Evolutionary conservation across 1,284 basidiomycete genomes (phyloP).

Genomic region (Lentinula novae-zelandiae): DNA sequence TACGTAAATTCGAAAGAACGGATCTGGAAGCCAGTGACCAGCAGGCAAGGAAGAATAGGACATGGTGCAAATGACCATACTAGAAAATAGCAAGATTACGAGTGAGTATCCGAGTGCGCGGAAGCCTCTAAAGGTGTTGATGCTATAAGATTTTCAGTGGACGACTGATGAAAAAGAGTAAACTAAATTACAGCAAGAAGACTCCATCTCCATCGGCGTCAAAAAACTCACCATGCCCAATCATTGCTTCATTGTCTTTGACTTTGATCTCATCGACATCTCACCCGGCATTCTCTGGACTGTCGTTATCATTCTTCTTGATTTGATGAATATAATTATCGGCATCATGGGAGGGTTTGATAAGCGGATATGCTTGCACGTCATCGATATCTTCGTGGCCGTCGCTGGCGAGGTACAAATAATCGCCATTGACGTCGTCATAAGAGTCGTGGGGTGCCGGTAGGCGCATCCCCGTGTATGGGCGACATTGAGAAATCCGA

Average conservation of each 20-base stretch:
- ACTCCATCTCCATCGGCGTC: conserved; percentile 1
- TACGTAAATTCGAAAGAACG: not conserved
- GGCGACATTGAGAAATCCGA: too few species aligned
- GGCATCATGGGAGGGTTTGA: too few species aligned
- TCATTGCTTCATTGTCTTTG: not conserved
- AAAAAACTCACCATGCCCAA: conserved; percentile 1
- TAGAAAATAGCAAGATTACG: not conserved
- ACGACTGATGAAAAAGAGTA: not conserved
- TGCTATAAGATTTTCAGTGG: not conserved
- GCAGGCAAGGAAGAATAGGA: not conserved
- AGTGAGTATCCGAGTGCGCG: not conserved
- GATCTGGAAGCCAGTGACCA: not conserved
- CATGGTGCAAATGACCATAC: not conserved
- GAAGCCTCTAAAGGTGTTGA: not conserved
- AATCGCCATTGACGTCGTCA: too few species aligned
- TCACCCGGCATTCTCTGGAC: too few species aligned
- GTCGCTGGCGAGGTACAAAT: too few species aligned
- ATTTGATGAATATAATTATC: too few species aligned
- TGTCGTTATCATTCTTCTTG: too few species aligned
- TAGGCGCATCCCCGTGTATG: too few species aligned
- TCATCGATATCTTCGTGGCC: too few species aligned
- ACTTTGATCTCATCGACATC: not conserved
- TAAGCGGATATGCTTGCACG: too few species aligned
- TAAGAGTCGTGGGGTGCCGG: too few species aligned
- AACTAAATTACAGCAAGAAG: not conserved